Conservation (phyloP, 768 basidiomycete species). For the Leccinum pellstonianum region DNA sequence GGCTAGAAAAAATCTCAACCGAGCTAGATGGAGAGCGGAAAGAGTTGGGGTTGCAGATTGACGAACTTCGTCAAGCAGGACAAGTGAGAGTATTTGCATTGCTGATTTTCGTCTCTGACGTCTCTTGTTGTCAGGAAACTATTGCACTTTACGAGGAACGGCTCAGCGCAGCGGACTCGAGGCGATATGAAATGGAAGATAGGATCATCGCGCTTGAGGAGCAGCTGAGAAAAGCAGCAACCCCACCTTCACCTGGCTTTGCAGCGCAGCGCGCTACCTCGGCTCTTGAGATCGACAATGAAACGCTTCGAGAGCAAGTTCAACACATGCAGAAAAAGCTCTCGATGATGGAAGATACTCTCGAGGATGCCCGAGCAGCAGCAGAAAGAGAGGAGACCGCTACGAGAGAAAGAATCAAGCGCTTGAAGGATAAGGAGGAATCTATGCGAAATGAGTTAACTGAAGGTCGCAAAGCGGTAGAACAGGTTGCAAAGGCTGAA, state of each 20-base stretch:
- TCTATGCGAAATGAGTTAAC: constrained; percentile 67
- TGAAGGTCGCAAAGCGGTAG: constrained; percentile 63
- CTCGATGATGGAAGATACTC: constrained; percentile 71
- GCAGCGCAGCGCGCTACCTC: constrained; percentile 48
- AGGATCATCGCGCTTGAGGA: constrained; percentile 59
- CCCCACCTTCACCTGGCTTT: constrained; percentile 35
- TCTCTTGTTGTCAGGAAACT: constrained; percentile 61
- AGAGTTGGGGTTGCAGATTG: constrained; percentile 72
- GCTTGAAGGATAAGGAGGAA: constrained; percentile 73
- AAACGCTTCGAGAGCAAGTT: constrained; percentile 87
- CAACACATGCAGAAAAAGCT: constrained; percentile 82
- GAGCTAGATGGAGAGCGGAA: constrained; percentile 58
- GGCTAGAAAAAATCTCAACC: constrained; percentile 42
- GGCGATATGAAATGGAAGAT: constrained; percentile 77
- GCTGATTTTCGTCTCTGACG: background rate
- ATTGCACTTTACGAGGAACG: constrained; percentile 94
- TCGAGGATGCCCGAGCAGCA: constrained; percentile 71
- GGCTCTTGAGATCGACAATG: constrained; percentile 92
- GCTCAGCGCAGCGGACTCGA: constrained; percentile 64
- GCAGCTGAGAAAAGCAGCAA: constrained; percentile 35
- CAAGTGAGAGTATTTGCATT: constrained; percentile 51
- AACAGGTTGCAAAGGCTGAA: constrained; percentile 63
- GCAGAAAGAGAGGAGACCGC: constrained; percentile 73
- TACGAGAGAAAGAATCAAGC: constrained; percentile 60
- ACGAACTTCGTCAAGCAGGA: constrained; percentile 84